Percentiles rank a stretch among this genome's conserved stretches.
phyloP scores from a whole-genome alignment of 352 stramenopile species.

The Blastocystis sp. region DNA sequence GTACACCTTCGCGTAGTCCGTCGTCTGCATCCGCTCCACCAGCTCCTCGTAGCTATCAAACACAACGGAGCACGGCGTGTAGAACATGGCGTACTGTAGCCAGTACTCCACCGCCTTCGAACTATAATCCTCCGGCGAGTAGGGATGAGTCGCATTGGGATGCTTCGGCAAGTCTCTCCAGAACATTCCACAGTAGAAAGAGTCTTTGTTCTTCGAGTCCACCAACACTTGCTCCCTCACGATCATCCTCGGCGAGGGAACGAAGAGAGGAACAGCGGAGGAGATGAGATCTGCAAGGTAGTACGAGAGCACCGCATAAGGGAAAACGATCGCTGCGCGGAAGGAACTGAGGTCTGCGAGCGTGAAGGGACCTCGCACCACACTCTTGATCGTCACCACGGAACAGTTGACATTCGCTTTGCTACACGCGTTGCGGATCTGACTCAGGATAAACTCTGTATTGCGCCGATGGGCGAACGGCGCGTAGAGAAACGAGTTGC shows the following conservation, averaged over 20 bases:
- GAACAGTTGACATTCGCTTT: neutral
- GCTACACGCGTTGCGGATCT: neutral
- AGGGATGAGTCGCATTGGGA: neutral
- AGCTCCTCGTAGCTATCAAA: neutral
- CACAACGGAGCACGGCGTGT: neutral
- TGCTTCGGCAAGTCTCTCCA: neutral
- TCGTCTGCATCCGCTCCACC: neutral
- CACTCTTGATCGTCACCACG: neutral
- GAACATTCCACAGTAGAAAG: neutral
- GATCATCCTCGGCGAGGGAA: neutral
- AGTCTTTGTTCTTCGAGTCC: neutral
- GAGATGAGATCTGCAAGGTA: slow-evolving; percentile 10
- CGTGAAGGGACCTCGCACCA: neutral
- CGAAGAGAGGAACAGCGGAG: neutral
- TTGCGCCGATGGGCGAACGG: too few relatives aligned
- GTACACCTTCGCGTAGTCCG: neutral
- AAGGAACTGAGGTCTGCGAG: neutral
- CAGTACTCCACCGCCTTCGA: neutral
- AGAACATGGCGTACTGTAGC: slow-evolving; percentile 10
- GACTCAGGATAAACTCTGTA: too few relatives aligned
- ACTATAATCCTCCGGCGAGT: neutral
- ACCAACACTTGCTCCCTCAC: neutral
- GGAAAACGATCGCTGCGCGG: slow-evolving; percentile 21
- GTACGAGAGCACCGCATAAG: slow-evolving; percentile 33
- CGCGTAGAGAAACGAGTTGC: neutral